Percentiles rank a stretch among this genome's conserved stretches.
Conservation (phyloP, 345 rosid genomes). For the Firmiana major region DNA sequence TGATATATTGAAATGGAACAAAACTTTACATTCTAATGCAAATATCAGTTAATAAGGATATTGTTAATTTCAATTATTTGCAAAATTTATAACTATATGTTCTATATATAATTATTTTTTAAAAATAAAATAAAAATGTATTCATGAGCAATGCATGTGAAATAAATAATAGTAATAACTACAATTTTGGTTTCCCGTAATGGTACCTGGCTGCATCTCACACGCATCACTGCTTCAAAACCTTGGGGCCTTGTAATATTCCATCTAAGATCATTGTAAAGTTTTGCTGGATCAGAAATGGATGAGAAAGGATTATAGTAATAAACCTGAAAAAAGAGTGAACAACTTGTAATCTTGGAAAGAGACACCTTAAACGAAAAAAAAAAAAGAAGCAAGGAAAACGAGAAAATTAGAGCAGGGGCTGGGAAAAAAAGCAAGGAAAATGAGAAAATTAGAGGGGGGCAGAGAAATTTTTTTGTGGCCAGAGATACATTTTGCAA, state of each 20-base stretch:
- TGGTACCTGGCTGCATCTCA: conserved; percentile 85
- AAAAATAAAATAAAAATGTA: too few species aligned
- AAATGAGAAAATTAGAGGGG: neutral
- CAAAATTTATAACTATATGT: neutral
- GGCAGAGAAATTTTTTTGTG: neutral
- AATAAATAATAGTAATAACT: neutral
- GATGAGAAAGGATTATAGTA: conserved; percentile 88
- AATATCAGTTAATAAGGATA: neutral
- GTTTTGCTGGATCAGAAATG: conserved; percentile 81
- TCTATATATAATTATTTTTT: neutral
- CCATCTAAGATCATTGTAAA: conserved; percentile 96
- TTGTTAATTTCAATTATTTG: neutral
- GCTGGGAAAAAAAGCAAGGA: too few species aligned
- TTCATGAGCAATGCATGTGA: neutral
- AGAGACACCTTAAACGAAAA: neutral
- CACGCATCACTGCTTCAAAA: conserved; percentile 95
- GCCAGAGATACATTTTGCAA: neutral
- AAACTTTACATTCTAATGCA: neutral
- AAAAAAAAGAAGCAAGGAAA: neutral
- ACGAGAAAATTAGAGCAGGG: neutral
- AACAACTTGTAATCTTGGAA: neutral
- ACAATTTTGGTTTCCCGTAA: neutral
- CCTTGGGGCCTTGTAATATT: conserved; percentile 96
- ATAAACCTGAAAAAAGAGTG: conserved; percentile 64
- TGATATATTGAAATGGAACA: neutral